Base-by-base conservation (phyloP, 1,284 basidiomycete species). In the Moesziomyces antarcticus region DNA sequence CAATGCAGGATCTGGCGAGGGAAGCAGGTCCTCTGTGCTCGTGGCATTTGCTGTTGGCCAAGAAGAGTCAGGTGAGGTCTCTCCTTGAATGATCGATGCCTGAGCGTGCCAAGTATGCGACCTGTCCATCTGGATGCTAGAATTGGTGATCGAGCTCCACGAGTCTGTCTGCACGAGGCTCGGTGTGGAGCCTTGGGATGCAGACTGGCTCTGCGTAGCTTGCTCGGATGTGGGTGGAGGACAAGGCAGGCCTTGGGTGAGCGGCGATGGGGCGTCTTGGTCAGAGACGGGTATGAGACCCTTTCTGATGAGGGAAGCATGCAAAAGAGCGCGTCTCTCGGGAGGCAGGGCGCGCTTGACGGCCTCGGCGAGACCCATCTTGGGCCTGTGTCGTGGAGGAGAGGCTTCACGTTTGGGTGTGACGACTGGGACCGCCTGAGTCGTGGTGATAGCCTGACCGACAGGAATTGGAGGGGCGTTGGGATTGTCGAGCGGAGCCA, bases 331-430 rank as follows among this genome's bases (percentile, higher is more conserved):
- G 9, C 69, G 55, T 47, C 69, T 47, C 24, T 65, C 69, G 21
- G 62, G 69, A 2, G 62, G 62, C 35, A 72, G 50, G 1, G 69
- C 63, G 18, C 62, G 45, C 40, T 56, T 72, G 50, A 72, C 55
- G 1, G 58, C 58, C 25, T 72, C 62, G 24, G 48, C 49, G 16
- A 72, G 53, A 20, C 18, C 46, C 9, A 54, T 13, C 22, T 48
- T 70, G 14, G 56, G 50, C 43, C n/a, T 64, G 4, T 30, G 13
- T 5, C 18, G 25, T 3, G 16, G 11, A 9, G 35, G 30, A 5
- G 30, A 5, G 0, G 27, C 45, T 16, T 51, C 42, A 2, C n/a
- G 4, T 3, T 14, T 25, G 37, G 21, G 22, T 18, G 33, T 30
- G 8, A 14, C 4, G 1, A 13, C 5, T 4, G 21, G 9, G 16